A percentile compares a stretch with the other conserved stretches of the same genome.
Evolutionary conservation across 208 protist genomes (phyloP).

Genomic region (Phytomonas francai): DNA sequence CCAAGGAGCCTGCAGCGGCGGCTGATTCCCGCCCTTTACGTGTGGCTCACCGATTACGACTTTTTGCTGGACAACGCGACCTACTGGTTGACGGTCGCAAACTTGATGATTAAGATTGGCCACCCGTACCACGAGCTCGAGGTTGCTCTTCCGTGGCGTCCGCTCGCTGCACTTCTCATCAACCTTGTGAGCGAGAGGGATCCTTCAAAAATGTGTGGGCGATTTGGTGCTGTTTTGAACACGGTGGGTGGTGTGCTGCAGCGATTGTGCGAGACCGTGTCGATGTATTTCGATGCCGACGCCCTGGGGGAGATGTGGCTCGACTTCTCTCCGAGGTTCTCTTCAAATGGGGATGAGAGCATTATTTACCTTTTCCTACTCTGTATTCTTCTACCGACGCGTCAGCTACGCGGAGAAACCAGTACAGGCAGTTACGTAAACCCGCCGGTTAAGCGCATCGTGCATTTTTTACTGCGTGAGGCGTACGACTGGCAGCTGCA

Average conservation of each 20-base stretch:
- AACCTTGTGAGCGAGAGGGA: slow-evolving; percentile 13
- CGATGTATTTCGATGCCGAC: slow-evolving; percentile 29
- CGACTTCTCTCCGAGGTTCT: slow-evolving; percentile 18
- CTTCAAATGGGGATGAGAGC: slow-evolving; percentile 12
- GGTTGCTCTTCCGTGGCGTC: slow-evolving; percentile 56
- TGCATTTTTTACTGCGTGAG: slow-evolving; percentile 47
- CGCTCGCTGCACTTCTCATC: slow-evolving; percentile 35
- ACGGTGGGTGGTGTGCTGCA: slow-evolving; percentile 13
- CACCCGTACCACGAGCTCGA: slow-evolving; percentile 1
- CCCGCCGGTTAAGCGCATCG: slow-evolving; percentile 20
- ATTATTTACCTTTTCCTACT: slow-evolving; percentile 20
- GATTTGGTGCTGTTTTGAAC: slow-evolving; percentile 9
- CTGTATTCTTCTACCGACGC: slow-evolving; percentile 21
- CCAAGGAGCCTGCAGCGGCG: slow-evolving; percentile 30
- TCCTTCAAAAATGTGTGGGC: background rate
- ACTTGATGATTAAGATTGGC: slow-evolving; percentile 19
- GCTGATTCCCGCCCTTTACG: slow-evolving; percentile 53
- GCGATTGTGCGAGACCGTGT: slow-evolving; percentile 23
- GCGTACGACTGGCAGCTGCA: slow-evolving; percentile 25
- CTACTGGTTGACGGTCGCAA: slow-evolving; percentile 32
- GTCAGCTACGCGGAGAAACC: slow-evolving; percentile 10
- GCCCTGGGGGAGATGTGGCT: slow-evolving; percentile 48
- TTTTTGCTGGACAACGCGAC: slow-evolving; percentile 24
- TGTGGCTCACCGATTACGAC: slow-evolving; percentile 48
- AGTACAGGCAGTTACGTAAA: slow-evolving; percentile 6